Percentiles rank a stretch among this genome's conserved stretches.
phyloP scores from a whole-genome alignment of 148 eudicot species.

The Chenopodium quinoa region DNA sequence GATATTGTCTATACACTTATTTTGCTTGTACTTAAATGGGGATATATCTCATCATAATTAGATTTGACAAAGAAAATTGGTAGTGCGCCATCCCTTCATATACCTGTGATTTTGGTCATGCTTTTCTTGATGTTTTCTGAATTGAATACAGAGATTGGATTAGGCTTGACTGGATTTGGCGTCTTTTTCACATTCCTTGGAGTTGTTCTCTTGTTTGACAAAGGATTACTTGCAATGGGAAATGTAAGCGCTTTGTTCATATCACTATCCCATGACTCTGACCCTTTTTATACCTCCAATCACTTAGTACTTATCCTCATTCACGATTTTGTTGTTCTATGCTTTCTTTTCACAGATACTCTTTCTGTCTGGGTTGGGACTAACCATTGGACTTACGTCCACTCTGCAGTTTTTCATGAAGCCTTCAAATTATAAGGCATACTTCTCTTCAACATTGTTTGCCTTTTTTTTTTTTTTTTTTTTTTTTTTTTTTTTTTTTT shows the following conservation, averaged over 20 bases:
- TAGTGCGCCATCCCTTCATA: neutral
- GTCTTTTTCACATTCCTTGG: constrained; percentile 89
- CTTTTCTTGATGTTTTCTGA: neutral
- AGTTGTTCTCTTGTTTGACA: constrained; percentile 81
- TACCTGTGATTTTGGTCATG: neutral
- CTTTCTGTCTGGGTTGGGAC: constrained; percentile 79
- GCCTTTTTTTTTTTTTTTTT: neutral
- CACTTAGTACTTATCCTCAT: neutral
- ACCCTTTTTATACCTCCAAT: neutral
- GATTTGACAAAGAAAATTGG: neutral
- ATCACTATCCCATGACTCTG: neutral
- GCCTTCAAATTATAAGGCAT: constrained; percentile 69
- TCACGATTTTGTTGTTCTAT: neutral
- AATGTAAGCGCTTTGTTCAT: constrained; percentile 51
- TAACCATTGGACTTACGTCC: constrained; percentile 88
- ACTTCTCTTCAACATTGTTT: neutral
- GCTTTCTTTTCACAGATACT: constrained; percentile 55
- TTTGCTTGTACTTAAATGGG: neutral
- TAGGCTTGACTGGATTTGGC: constrained; percentile 92
- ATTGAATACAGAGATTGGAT: constrained; percentile 71
- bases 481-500: neutral
- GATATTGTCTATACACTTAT: neutral
- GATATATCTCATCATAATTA: neutral
- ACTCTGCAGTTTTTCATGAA: constrained; percentile 87
- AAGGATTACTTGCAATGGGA: constrained; percentile 96